Evolutionary conservation across 306 rosid species (phyloP), one percentile per base, ranked within the genome.

Genomic region (Dryas alaskensis): DNA sequence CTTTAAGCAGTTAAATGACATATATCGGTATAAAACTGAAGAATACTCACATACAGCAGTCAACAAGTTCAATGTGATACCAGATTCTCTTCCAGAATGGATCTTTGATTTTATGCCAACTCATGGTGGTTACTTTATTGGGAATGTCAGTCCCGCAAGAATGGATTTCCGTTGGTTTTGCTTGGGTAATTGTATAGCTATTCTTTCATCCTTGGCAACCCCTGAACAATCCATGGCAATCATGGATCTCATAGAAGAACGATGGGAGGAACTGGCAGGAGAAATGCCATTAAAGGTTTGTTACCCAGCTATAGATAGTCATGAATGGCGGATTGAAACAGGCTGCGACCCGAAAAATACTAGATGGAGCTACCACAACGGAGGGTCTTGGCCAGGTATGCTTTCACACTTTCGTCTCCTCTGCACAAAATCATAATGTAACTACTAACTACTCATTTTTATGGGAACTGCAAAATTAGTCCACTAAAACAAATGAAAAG

Each of bases 121-220:
- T 10, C 85, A 27, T 65, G 98, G 98, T 42, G 98, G 98, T 80
- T 92, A 90, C 89, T 92, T 92, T 46, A 67, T 92, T 39, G 96
- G 98, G 80, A 92, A 92, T 81, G 90, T 90, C 48, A 92, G 98
- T 67, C 96, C 94, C 0, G 98, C 98, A 31, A 84, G 94, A 85
- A 92, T 92, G 94, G 98, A 90, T 76, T 92, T 88, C 80, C 87
- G 98, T 40, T 92, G 98, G 98, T 92, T 92, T 84, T 85, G 88
- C 75, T 74, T 90, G 69, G 98, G 98, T 2, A 92, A 92, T 72
- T 92, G 96, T 83, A 66, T 92, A 70, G 98, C 98, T 7, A 92
- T 92, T 63, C 83, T 92, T 73, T 92, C 98, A 1, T 89, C 91
- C 79, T 73, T 92, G 84, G 98, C 98, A 73, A 92, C 98, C 52